phyloP scores from a whole-genome alignment of 1,284 basidiomycete genomes.

The Austroboletus sp. region DNA sequence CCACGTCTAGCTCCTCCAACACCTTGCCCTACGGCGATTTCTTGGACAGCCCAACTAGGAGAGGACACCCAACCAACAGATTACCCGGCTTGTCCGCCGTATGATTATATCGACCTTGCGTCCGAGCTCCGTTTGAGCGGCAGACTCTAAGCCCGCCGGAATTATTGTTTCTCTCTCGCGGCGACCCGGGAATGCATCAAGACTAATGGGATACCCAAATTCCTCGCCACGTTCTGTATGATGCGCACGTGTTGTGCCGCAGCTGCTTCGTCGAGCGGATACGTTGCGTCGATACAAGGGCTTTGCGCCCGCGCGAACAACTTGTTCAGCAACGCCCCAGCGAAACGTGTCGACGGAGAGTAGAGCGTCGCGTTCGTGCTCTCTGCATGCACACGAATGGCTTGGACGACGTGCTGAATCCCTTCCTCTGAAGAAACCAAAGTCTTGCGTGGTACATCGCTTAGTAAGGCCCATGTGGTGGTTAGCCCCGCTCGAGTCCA shows the following conservation, averaged over 20 bases:
- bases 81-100: slow-evolving; percentile 44
- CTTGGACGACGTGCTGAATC: slow-evolving; percentile 56
- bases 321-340: slow-evolving; percentile 69
- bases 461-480: no score
- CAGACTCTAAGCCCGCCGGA: slow-evolving; percentile 55
- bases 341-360: slow-evolving; percentile 95
- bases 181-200: slow-evolving; percentile 93
- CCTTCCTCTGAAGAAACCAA: slow-evolving; percentile 74
- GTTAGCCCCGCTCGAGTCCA: no score
- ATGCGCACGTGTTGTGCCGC: slow-evolving; percentile 48
- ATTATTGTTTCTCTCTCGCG: slow-evolving; percentile 58
- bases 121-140: slow-evolving; percentile 71
- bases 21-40: slow-evolving; percentile 79
- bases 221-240: slow-evolving; percentile 66
- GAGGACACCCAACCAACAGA: slow-evolving; percentile 58
- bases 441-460: no score
- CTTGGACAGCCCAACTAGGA: slow-evolving; percentile 73
- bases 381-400: slow-evolving; percentile 32
- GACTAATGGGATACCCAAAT: slow-evolving; percentile 64
- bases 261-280: slow-evolving; percentile 36
- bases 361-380: slow-evolving; percentile 36
- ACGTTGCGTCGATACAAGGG: slow-evolving; percentile 83
- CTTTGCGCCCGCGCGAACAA: slow-evolving; percentile 81
- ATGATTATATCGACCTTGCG: slow-evolving; percentile 63
- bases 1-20: slow-evolving; percentile 40